A percentile compares a stretch with the other conserved stretches of the same genome.
Evolutionary conservation across 2,329 filamentous ascomycete genomes (phyloP).

Genomic region (Diaporthe vaccinii): DNA sequence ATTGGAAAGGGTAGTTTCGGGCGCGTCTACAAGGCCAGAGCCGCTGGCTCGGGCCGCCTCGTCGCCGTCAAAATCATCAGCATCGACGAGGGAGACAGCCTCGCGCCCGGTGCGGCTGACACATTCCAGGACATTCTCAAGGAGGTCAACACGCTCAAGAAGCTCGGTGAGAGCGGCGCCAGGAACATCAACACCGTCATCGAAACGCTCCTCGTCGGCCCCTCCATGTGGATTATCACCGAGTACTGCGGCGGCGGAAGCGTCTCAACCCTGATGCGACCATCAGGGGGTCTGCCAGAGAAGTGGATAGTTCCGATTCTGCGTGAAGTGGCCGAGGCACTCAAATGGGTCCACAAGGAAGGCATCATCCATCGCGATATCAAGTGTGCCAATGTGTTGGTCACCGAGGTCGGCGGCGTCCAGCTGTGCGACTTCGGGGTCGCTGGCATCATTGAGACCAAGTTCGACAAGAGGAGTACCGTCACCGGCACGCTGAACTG

Average conservation of each 20-base stretch:
- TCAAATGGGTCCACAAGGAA: constrained; percentile 76
- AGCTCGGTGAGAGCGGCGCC: constrained; percentile 80
- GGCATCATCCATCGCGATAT: constrained; percentile 80
- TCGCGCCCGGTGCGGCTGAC: constrained; percentile 74
- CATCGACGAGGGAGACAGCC: constrained; percentile 81
- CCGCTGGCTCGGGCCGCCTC: constrained; percentile 56
- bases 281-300: constrained; percentile 75
- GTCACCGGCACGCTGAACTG: constrained; percentile 87
- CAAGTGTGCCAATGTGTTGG: constrained; percentile 84
- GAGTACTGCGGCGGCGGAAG: constrained; percentile 90
- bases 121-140: constrained; percentile 79
- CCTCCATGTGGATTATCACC: constrained; percentile 89
- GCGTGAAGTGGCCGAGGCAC: constrained; percentile 74
- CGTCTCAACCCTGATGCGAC: constrained; percentile 79
- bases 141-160: constrained; percentile 77
- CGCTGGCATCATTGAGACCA: constrained; percentile 81
- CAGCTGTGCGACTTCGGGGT: constrained; percentile 90
- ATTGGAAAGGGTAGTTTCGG: constrained; percentile 79
- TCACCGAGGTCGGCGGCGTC: constrained; percentile 81
- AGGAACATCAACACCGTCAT: constrained; percentile 86
- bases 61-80: constrained; percentile 86
- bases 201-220: constrained; percentile 81
- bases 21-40: constrained; percentile 73
- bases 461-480: constrained; percentile 82
- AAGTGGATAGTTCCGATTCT: constrained; percentile 78